phyloP scores from a whole-genome alignment of 139 green algal genomes.

The Volvox africanus region DNA sequence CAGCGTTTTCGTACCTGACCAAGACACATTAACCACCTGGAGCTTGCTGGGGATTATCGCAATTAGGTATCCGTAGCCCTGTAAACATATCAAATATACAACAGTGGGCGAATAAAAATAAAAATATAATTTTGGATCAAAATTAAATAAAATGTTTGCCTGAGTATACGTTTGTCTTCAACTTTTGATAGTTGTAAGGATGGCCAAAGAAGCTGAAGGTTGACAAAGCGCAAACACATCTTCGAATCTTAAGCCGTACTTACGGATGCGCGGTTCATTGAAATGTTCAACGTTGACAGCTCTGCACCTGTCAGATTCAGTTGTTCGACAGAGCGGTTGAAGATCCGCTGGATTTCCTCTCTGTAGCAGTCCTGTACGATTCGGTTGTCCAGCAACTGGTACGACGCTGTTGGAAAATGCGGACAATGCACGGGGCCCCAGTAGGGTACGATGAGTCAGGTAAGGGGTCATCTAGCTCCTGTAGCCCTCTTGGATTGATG shows the following conservation, averaged over 20 bases:
- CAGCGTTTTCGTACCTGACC: constrained; percentile 3
- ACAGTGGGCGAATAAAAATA: too few species aligned
- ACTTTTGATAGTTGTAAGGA: too few species aligned
- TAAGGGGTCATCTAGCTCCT: too few species aligned
- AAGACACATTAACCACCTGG: background rate
- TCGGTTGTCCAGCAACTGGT: constrained; percentile 36
- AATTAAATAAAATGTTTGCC: too few species aligned
- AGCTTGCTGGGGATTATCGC: constrained; percentile 38
- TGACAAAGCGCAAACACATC: too few species aligned
- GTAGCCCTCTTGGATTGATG: too few species aligned
- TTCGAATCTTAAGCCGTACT: background rate
- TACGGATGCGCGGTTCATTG: background rate
- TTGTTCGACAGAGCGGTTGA: background rate
- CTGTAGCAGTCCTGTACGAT: constrained; percentile 39
- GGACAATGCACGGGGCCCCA: too few species aligned
- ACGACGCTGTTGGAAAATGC: constrained; percentile 15
- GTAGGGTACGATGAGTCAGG: too few species aligned
- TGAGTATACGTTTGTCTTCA: too few species aligned
- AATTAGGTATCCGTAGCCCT: constrained; percentile 46
- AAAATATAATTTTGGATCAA: too few species aligned
- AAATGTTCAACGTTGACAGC: constrained; percentile 18
- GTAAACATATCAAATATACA: background rate
- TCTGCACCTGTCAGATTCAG: background rate
- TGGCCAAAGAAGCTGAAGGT: too few species aligned
- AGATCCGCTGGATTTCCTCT: background rate